A percentile compares a stretch with the other conserved stretches of the same genome.
phyloP scores from a whole-genome alignment of 345 rosid genomes.

The Physaria fendleri region DNA sequence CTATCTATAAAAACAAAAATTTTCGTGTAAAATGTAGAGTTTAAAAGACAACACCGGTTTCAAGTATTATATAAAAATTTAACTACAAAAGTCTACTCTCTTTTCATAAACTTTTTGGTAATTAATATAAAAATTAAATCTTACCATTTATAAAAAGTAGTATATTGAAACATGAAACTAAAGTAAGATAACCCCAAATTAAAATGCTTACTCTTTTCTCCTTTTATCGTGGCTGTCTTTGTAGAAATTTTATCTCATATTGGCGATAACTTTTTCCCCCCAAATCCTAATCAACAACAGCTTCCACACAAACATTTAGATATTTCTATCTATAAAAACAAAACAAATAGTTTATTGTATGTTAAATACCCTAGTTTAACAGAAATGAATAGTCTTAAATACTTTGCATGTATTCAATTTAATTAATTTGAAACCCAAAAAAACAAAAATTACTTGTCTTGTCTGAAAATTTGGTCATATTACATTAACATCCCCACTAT shows the following conservation, averaged over 20 bases:
- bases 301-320: neutral
- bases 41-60: too few relatives aligned
- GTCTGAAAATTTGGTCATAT: neutral
- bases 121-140: too few relatives aligned
- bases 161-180: neutral
- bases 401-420: neutral
- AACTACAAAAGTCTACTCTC: too few relatives aligned
- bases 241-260: neutral
- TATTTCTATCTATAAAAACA: neutral
- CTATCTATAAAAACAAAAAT: neutral
- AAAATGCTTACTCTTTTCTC: neutral
- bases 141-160: too few relatives aligned
- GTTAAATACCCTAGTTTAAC: neutral
- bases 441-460: neutral
- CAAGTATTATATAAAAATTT: too few relatives aligned
- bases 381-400: neutral
- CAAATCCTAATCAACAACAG: neutral
- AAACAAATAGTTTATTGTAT: neutral
- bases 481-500: neutral
- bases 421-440: neutral
- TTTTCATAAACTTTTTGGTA: too few relatives aligned
- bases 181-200: neutral
- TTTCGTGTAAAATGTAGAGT: too few relatives aligned
- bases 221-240: neutral
- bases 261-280: neutral